A percentile compares a stretch with the other conserved stretches of the same genome.
These are phyloP conservation scores for Chaetomium tenue DNA, from an alignment of 495 filamentous ascomycete genomes.

Conservation along the genomic window DNA sequence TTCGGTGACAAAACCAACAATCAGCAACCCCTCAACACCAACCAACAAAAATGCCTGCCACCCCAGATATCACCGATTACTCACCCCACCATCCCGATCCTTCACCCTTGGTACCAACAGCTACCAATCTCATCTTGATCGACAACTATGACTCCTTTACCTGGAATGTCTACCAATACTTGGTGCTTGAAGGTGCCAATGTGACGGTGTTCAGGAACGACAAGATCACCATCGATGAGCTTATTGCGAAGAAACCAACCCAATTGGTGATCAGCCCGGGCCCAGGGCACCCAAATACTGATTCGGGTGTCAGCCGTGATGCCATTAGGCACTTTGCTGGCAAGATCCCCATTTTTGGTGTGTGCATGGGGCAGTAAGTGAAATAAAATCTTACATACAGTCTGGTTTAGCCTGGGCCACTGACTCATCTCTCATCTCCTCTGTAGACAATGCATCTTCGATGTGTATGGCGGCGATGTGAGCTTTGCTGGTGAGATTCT, in stretches of 20 bases:
- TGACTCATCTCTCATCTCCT: neutral
- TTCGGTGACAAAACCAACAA: slow-evolving; percentile 14
- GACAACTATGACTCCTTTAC: slow-evolving; percentile 99
- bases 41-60: slow-evolving; percentile 42
- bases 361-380: slow-evolving; percentile 93
- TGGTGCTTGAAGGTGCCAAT: slow-evolving; percentile 86
- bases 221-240: slow-evolving; percentile 77
- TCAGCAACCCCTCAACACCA: slow-evolving; percentile 4
- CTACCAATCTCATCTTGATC: slow-evolving; percentile 89
- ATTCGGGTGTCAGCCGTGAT: slow-evolving; percentile 88
- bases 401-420: neutral
- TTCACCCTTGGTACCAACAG: slow-evolving; percentile 64
- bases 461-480: slow-evolving; percentile 85
- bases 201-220: slow-evolving; percentile 92
- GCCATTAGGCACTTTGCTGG: slow-evolving; percentile 91
- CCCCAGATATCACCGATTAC: slow-evolving; percentile 67
- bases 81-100: slow-evolving; percentile 78
- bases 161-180: slow-evolving; percentile 98
- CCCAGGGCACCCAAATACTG: slow-evolving; percentile 83
- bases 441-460: slow-evolving; percentile 81
- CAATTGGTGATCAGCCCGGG: slow-evolving; percentile 94
- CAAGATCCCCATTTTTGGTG: slow-evolving; percentile 93
- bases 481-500: slow-evolving; percentile 93
- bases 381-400: neutral
- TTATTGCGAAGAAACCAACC: slow-evolving; percentile 79